A percentile compares a stretch with the other conserved stretches of the same genome.
Conservation (phyloP, 805 yeast genomes). For the Cyberlindnera xylosilytica region DNA sequence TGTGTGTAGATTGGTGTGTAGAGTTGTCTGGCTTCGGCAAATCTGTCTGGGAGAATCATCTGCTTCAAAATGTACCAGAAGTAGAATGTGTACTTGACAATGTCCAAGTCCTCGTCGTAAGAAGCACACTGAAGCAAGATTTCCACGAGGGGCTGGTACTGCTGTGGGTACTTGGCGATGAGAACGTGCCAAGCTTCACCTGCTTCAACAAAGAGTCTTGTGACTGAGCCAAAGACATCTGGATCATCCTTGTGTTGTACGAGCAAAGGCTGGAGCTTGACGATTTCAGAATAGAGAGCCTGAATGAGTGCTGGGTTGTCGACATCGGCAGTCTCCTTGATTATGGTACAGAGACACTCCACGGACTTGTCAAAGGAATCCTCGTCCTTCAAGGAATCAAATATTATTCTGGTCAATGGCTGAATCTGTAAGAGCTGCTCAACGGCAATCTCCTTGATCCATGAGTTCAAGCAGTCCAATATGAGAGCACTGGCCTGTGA, state of each 20-base stretch:
- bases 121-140: constrained; percentile 68
- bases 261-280: constrained; percentile 55
- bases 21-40: constrained; percentile 46
- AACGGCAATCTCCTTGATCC: constrained; percentile 87
- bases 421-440: constrained; percentile 60
- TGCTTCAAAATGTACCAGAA: constrained; percentile 88
- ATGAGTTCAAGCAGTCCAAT: constrained; percentile 76
- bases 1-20: constrained; percentile 55
- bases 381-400: constrained; percentile 54
- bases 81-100: constrained; percentile 84
- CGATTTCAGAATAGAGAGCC: constrained; percentile 65
- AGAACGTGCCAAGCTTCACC: constrained; percentile 95
- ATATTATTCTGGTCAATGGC: constrained; percentile 66
- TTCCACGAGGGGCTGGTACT: constrained; percentile 70
- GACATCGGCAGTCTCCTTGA: constrained; percentile 78
- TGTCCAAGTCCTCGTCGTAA: constrained; percentile 79
- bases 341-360: constrained; percentile 80
- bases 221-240: constrained; percentile 64
- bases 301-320: constrained; percentile 59
- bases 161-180: constrained; percentile 67
- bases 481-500: constrained; percentile 40
- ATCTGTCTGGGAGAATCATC: constrained; percentile 54
- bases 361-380: constrained; percentile 79
- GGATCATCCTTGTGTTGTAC: constrained; percentile 37
- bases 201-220: constrained; percentile 83